These are phyloP conservation scores for Eucalyptus polyanthemos DNA, from an alignment of 345 rosid species.

Conservation along the genomic window DNA sequence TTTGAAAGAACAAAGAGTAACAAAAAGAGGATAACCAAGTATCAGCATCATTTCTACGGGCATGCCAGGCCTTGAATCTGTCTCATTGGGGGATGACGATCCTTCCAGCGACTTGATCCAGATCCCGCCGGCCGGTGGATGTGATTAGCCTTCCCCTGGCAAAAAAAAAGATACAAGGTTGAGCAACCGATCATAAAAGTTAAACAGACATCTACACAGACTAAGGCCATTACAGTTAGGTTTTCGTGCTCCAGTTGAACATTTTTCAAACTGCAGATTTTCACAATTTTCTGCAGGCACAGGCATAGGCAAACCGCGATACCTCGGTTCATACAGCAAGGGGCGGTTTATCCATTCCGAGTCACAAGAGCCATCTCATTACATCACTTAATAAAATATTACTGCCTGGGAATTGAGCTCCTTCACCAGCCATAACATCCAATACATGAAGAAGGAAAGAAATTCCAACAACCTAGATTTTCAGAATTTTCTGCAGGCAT, in stretches of 20 bases:
- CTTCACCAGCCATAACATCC: not conserved
- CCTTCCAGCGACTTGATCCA: conserved; percentile 42
- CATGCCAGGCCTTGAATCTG: not conserved
- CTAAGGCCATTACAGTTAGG: not conserved
- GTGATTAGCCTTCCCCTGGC: conserved; percentile 34
- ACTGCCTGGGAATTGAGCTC: not conserved
- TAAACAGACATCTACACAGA: not conserved
- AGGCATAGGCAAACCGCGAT: not conserved
- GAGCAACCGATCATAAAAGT: not conserved
- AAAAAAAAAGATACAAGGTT: not conserved
- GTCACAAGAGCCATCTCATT: not conserved
- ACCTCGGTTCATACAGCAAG: not conserved
- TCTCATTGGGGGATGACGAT: conserved; percentile 3
- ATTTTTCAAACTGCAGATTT: not conserved
- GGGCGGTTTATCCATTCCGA: not conserved
- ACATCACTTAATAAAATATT: not conserved
- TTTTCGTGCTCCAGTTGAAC: not conserved
- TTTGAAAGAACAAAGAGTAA: not conserved
- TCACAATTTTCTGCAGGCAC: not conserved
- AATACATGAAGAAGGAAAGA: not conserved
- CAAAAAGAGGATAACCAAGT: not conserved
- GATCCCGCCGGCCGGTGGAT: conserved; percentile 34
- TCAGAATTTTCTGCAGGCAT: not conserved
- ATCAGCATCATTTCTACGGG: not conserved
- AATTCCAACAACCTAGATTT: not conserved